phyloP scores from a whole-genome alignment of 495 filamentous ascomycete species.

The Penicillium crystallinum region DNA sequence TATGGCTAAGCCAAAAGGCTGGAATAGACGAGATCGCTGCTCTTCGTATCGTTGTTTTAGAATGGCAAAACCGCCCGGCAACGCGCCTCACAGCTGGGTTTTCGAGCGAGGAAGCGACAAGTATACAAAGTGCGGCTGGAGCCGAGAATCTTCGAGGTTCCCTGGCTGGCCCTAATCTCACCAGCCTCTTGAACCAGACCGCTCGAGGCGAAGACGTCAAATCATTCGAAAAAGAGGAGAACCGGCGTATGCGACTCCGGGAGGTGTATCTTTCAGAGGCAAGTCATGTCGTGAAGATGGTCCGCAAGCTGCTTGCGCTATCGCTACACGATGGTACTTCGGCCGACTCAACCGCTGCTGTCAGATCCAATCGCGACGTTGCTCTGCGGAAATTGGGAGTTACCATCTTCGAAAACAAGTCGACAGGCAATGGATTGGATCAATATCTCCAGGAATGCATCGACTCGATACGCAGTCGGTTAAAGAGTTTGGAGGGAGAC shows the following conservation, averaged over 20 bases:
- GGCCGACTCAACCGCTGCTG: background rate
- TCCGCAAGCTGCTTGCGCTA: constrained; percentile 40
- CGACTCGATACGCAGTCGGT: constrained; percentile 37
- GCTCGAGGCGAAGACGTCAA: constrained; percentile 42
- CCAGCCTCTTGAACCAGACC: constrained; percentile 32
- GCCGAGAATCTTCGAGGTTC: constrained; percentile 50
- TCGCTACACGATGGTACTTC: constrained; percentile 24
- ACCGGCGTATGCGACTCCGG: constrained; percentile 58
- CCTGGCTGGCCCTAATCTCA: constrained; percentile 39
- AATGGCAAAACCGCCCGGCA: constrained; percentile 72
- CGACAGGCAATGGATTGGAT: constrained; percentile 21
- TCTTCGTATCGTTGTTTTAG: constrained; percentile 71
- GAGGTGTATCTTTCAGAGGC: constrained; percentile 66
- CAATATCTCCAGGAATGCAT: constrained; percentile 38
- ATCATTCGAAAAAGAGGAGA: constrained; percentile 53
- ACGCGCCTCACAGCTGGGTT: constrained; percentile 60
- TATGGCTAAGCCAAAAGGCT: constrained; percentile 75
- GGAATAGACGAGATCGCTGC: constrained; percentile 78
- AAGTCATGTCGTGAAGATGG: constrained; percentile 38
- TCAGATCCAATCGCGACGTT: constrained; percentile 10
- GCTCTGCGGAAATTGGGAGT: constrained; percentile 28
- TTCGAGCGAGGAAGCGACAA: constrained; percentile 62
- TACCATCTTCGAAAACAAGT: constrained; percentile 28
- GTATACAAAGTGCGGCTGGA: constrained; percentile 61
- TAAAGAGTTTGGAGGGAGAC: constrained; percentile 42